phyloP scores from a whole-genome alignment of 2,329 filamentous ascomycete genomes.

The Diaporthe vaccinii region DNA sequence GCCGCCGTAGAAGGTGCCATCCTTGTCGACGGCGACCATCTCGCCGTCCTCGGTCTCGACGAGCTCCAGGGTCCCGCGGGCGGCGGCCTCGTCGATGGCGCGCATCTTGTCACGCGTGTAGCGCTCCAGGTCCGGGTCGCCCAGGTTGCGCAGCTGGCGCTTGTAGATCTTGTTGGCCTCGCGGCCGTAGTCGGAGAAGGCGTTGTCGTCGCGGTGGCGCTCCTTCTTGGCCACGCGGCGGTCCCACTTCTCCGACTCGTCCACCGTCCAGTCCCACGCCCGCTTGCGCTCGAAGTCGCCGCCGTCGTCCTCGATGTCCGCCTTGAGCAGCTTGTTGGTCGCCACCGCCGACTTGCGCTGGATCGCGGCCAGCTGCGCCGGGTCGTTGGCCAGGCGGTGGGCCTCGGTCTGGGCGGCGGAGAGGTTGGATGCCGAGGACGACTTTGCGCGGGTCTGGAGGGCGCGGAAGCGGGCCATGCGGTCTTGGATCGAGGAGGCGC shows the following conservation, averaged over 20 bases:
- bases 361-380: conserved; percentile 81
- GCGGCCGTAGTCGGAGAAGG: conserved; percentile 89
- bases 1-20: conserved; percentile 91
- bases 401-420: conserved; percentile 88
- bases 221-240: conserved; percentile 89
- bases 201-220: conserved; percentile 83
- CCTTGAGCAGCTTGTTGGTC: conserved; percentile 92
- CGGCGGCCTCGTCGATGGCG: conserved; percentile 86
- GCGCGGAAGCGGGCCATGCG: conserved; percentile 88
- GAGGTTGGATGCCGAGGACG: conserved; percentile 79
- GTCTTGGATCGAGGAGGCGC: conserved; percentile 68
- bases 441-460: conserved; percentile 84
- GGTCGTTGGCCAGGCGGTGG: conserved; percentile 82
- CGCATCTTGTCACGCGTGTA: conserved; percentile 90
- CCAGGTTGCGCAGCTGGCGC: conserved; percentile 83
- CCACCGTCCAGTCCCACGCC: conserved; percentile 98
- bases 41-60: conserved; percentile 97
- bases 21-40: conserved; percentile 91
- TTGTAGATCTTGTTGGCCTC: conserved; percentile 96
- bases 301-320: conserved; percentile 85
- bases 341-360: conserved; percentile 89
- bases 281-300: conserved; percentile 98
- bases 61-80: conserved; percentile 88
- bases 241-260: conserved; percentile 96
- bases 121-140: conserved; percentile 80